Percentiles rank a stretch among this genome's conserved stretches.
phyloP scores from a whole-genome alignment of 2,329 filamentous ascomycete species.

The Dothistroma pini region DNA sequence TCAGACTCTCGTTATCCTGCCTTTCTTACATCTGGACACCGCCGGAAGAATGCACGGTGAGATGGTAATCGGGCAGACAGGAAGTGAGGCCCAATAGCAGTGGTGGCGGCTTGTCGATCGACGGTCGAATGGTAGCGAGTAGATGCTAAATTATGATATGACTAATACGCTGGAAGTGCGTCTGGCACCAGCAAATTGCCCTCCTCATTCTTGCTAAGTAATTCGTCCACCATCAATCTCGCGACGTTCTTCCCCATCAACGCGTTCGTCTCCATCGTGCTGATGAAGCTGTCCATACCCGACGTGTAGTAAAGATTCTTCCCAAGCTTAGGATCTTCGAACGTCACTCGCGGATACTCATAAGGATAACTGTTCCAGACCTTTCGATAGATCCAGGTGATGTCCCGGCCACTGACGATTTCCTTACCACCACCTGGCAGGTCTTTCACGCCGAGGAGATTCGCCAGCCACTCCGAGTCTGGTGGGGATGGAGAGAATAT shows the following conservation, averaged over 20 bases:
- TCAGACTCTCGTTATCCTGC: no score
- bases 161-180: no score
- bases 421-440: slow-evolving; percentile 23
- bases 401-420: slow-evolving; percentile 39
- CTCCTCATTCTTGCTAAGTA: not conserved
- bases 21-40: no score
- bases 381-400: slow-evolving; percentile 76
- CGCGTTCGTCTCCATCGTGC: slow-evolving; percentile 94
- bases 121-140: no score
- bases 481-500: slow-evolving; percentile 58
- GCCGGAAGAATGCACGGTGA: no score
- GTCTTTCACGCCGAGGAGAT: slow-evolving; percentile 42
- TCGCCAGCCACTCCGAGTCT: slow-evolving; percentile 45
- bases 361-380: slow-evolving; percentile 83
- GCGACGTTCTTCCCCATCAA: slow-evolving; percentile 88
- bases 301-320: slow-evolving; percentile 63
- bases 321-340: slow-evolving; percentile 73
- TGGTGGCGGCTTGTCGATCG: no score
- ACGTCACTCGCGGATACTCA: slow-evolving; percentile 77
- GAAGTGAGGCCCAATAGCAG: no score
- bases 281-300: slow-evolving; percentile 87
- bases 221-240: slow-evolving; percentile 58
- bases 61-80: no score
- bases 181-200: no score
- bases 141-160: no score